Evolutionary conservation across 2,329 filamentous ascomycete genomes (phyloP), one percentile per base, ranked within the genome.

Genomic region (Ascochyta viciae-villosae): DNA sequence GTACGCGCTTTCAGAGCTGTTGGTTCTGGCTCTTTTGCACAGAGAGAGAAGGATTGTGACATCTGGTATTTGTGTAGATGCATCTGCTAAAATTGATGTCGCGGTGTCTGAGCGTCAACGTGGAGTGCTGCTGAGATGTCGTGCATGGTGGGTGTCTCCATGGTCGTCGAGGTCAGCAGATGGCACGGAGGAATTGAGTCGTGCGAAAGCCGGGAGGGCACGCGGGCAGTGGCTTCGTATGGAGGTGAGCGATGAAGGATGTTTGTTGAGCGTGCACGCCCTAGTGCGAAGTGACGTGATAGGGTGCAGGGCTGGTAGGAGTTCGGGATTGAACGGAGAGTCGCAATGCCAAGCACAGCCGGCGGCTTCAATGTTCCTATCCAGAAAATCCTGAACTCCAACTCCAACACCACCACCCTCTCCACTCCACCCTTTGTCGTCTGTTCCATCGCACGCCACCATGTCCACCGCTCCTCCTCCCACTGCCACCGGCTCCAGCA

Each of bases 401-500:
- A 35, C 61, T 60, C 50, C 61, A 60, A 38, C 51, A 57, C 59
- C 58, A 59, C 50, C 63, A 58, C 54, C 50, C 57, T 67, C 71
- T 74, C 70, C 69, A 58, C 67, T 71, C 68, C 53, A 27, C 56
- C 61, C 48, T 54, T 58, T 50, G 50, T 67, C 57, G 54, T 57
- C 45, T 22, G 48, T 52, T 41, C 47, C 53, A 55, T 59, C 55
- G 54, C 33, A 37, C 50, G 31, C 42, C 55, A 54, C 41, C 16
- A 74, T 73, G 72, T 60, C 71, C 57, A 71, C 70, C 62, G 53
- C 61, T 54, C 67, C 76, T 62, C 80, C 81, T 51, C 77, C 80
- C 42, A 73, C 77, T 59, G 78, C 80, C 51, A 83, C 82, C 57
- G 78, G 80, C 75, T 81, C 79, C 66, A 65, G 70, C 67, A 83